phyloP scores from a whole-genome alignment of 306 rosid genomes.

The Sesbania bispinosa region DNA sequence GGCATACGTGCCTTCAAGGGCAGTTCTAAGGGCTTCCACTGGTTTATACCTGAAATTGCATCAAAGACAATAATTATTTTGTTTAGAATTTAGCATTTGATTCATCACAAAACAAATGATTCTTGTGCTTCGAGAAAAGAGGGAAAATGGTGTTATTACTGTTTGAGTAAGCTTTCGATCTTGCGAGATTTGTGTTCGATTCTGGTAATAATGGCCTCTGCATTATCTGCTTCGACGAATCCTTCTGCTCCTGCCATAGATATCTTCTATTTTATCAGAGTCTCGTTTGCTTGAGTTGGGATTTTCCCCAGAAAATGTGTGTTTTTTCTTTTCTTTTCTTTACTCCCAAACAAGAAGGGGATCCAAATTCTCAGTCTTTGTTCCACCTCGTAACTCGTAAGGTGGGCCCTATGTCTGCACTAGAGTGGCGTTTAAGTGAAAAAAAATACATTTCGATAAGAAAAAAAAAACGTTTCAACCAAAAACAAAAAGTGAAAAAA shows the following conservation, averaged over 20 bases:
- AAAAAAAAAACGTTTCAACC: too few relatives aligned
- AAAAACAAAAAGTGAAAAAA: too few relatives aligned
- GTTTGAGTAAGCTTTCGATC: slow-evolving; percentile 95
- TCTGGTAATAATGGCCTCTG: slow-evolving; percentile 89
- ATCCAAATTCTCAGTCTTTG: too few relatives aligned
- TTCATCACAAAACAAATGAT: not conserved
- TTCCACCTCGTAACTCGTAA: too few relatives aligned
- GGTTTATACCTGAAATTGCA: slow-evolving; percentile 59
- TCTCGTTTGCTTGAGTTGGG: not conserved
- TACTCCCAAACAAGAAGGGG: not conserved
- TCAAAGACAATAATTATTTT: not conserved
- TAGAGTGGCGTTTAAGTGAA: too few relatives aligned
- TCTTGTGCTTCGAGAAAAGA: too few relatives aligned
- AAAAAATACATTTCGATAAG: too few relatives aligned
- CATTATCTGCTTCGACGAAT: slow-evolving; percentile 77
- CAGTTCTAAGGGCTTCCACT: slow-evolving; percentile 93
- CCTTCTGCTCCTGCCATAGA: slow-evolving; percentile 61
- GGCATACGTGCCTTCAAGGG: slow-evolving; percentile 93
- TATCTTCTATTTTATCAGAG: not conserved
- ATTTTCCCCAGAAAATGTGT: slow-evolving; percentile 1
- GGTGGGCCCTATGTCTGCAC: too few relatives aligned
- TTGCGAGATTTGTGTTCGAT: slow-evolving; percentile 91
- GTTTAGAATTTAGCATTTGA: not conserved
- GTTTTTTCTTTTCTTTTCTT: not conserved
- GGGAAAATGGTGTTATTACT: slow-evolving; percentile 34